phyloP scores from a whole-genome alignment of 768 basidiomycete species.

The Collybia mongolica region DNA sequence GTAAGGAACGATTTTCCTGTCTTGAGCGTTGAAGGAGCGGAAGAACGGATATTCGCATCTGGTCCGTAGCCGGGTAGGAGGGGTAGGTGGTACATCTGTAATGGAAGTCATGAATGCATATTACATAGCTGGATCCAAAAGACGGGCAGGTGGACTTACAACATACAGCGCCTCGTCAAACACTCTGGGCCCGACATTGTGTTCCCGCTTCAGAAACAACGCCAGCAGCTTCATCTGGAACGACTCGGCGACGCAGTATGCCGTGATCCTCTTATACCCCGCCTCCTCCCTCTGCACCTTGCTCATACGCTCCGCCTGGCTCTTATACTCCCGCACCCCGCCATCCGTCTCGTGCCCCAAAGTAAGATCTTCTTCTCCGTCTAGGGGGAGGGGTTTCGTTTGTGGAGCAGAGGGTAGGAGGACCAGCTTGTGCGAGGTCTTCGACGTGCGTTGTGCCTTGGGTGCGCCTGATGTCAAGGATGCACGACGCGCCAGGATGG shows the following conservation, averaged over 20 bases:
- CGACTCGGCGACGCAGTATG: conserved; percentile 85
- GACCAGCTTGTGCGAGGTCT: conserved; percentile 90
- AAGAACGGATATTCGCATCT: conserved; percentile 82
- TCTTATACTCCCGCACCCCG: conserved; percentile 77
- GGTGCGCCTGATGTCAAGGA: conserved; percentile 38
- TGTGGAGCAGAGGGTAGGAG: conserved; percentile 89
- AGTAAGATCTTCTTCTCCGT: conserved; percentile 46
- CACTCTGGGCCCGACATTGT: conserved; percentile 82
- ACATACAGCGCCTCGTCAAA: conserved; percentile 95
- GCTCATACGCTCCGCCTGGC: conserved; percentile 83
- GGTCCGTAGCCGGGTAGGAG: conserved; percentile 90
- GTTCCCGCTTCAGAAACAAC: conserved; percentile 88
- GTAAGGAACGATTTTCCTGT: conserved; percentile 60
- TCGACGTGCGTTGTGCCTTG: conserved; percentile 79
- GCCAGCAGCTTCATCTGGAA: conserved; percentile 84
- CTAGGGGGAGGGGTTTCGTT: conserved; percentile 60
- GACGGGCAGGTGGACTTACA: conserved; percentile 44
- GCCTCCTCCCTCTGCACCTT: conserved; percentile 82
- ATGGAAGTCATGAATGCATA: conserved; percentile 6
- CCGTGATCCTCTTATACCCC: conserved; percentile 80
- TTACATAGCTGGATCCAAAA: not conserved
- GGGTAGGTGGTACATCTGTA: conserved; percentile 87
- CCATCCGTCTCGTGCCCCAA: conserved; percentile 68
- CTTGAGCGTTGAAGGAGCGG: conserved; percentile 53
- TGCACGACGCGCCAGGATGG: conserved; percentile 28